phyloP scores from a whole-genome alignment of 2,329 filamentous ascomycete species.

The Fusarium sp. region DNA sequence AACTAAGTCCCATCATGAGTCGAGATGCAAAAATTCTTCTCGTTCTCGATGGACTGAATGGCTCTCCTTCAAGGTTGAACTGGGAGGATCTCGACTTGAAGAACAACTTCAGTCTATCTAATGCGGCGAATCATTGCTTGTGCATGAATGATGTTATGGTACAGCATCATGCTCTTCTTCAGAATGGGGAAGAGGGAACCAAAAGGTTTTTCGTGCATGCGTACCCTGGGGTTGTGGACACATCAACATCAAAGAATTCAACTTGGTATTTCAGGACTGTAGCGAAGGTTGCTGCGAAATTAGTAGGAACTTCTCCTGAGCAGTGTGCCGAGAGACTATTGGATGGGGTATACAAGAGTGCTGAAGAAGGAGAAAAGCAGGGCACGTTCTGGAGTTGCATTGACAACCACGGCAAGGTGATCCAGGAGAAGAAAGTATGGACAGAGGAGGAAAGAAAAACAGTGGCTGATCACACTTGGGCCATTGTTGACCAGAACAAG shows the following conservation, averaged over 20 bases:
- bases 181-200: slow-evolving; percentile 3
- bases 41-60: slow-evolving; percentile 53
- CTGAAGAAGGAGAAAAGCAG: slow-evolving; percentile 30
- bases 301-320: slow-evolving; percentile 48
- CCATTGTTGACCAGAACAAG: background rate
- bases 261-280: slow-evolving; percentile 46
- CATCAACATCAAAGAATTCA: background rate
- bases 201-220: slow-evolving; percentile 57
- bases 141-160: slow-evolving; percentile 58
- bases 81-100: slow-evolving; percentile 60
- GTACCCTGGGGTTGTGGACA: slow-evolving; percentile 56
- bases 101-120: slow-evolving; percentile 51
- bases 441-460: slow-evolving; percentile 48
- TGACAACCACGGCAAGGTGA: slow-evolving; percentile 47
- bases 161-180: slow-evolving; percentile 51
- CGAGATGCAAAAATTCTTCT: slow-evolving; percentile 56
- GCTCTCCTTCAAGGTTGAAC: slow-evolving; percentile 53
- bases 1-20: slow-evolving; percentile 56
- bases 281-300: slow-evolving; percentile 50
- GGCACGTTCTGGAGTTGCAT: slow-evolving; percentile 49
- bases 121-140: slow-evolving; percentile 56
- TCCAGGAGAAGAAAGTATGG: slow-evolving; percentile 48
- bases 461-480: slow-evolving; percentile 53
- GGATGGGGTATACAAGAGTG: slow-evolving; percentile 34
- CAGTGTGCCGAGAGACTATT: slow-evolving; percentile 50